Conservation (phyloP, 2,329 filamentous ascomycete genomes). For the Incumbomyces lentus region DNA sequence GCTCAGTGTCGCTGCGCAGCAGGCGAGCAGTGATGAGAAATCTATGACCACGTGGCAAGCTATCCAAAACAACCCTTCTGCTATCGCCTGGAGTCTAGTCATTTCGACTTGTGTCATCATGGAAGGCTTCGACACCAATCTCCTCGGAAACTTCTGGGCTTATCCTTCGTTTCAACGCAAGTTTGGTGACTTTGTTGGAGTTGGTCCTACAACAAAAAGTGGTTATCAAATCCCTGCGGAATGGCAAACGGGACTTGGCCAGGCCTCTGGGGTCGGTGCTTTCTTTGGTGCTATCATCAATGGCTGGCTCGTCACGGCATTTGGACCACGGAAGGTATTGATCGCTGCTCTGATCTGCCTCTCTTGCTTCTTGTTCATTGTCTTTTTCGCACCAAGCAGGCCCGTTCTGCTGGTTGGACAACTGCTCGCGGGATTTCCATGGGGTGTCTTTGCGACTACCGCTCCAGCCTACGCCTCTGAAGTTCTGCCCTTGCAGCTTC, state of each 20-base stretch:
- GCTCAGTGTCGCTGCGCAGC: slow-evolving; percentile 10
- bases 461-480: slow-evolving; percentile 57
- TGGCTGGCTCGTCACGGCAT: slow-evolving; percentile 37
- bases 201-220: slow-evolving; percentile 8
- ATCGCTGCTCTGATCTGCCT: slow-evolving; percentile 37
- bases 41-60: slow-evolving; percentile 15
- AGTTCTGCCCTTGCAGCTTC: slow-evolving; percentile 48
- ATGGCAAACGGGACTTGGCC: slow-evolving; percentile 14
- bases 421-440: slow-evolving; percentile 35
- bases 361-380: slow-evolving; percentile 40
- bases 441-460: slow-evolving; percentile 23
- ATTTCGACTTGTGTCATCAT: slow-evolving; percentile 41
- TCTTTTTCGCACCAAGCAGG: slow-evolving; percentile 41
- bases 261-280: slow-evolving; percentile 37
- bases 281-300: slow-evolving; percentile 42
- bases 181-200: slow-evolving; percentile 9
- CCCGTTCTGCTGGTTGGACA: slow-evolving; percentile 38
- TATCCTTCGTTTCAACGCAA: slow-evolving; percentile 23
- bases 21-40: slow-evolving; percentile 13
- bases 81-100: slow-evolving; percentile 27
- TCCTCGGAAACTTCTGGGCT: slow-evolving; percentile 42
- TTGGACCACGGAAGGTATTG: slow-evolving; percentile 42
- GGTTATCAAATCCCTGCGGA: slow-evolving; percentile 12
- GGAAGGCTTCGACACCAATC: slow-evolving; percentile 45
- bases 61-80: slow-evolving; percentile 20